phyloP scores from a whole-genome alignment of 2,329 filamentous ascomycete genomes.

The Colletotrichum sublineola region DNA sequence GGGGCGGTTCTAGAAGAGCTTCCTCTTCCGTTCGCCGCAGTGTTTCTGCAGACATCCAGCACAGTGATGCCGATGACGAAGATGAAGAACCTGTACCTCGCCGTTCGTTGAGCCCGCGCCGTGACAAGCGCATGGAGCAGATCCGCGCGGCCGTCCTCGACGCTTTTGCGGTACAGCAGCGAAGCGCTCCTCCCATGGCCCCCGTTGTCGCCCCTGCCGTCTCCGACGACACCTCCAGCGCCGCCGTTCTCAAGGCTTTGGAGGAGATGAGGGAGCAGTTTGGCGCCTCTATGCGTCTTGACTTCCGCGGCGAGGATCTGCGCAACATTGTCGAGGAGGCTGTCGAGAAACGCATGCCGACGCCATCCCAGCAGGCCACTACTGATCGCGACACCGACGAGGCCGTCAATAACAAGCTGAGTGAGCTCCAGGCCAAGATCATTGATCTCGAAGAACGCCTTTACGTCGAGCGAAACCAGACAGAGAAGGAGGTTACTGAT shows the following conservation, averaged over 20 bases:
- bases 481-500: slow-evolving; percentile 62
- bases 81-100: slow-evolving; percentile 78
- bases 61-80: slow-evolving; percentile 96
- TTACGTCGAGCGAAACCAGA: slow-evolving; percentile 60
- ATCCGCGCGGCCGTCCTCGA: slow-evolving; percentile 82
- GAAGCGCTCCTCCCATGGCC: slow-evolving; percentile 50
- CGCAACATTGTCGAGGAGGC: slow-evolving; percentile 74
- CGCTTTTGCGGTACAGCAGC: slow-evolving; percentile 73
- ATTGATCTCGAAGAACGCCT: slow-evolving; percentile 71
- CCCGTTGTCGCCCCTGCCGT: slow-evolving; percentile 47
- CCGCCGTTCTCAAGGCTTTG: slow-evolving; percentile 75
- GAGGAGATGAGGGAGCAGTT: slow-evolving; percentile 72
- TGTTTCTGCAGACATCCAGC: slow-evolving; percentile 75
- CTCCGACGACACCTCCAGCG: slow-evolving; percentile 52
- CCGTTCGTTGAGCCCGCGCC: slow-evolving; percentile 81
- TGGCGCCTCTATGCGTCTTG: slow-evolving; percentile 57
- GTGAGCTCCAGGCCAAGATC: slow-evolving; percentile 72
- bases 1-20: slow-evolving; percentile 66
- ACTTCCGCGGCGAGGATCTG: slow-evolving; percentile 66
- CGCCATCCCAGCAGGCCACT: slow-evolving; percentile 51
- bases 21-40: slow-evolving; percentile 72
- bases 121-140: slow-evolving; percentile 85
- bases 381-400: slow-evolving; percentile 53
- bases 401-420: slow-evolving; percentile 65
- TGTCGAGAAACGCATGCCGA: slow-evolving; percentile 69